Conservation (phyloP, 2,329 filamentous ascomycete genomes). For the Colletotrichum sp. region DNA sequence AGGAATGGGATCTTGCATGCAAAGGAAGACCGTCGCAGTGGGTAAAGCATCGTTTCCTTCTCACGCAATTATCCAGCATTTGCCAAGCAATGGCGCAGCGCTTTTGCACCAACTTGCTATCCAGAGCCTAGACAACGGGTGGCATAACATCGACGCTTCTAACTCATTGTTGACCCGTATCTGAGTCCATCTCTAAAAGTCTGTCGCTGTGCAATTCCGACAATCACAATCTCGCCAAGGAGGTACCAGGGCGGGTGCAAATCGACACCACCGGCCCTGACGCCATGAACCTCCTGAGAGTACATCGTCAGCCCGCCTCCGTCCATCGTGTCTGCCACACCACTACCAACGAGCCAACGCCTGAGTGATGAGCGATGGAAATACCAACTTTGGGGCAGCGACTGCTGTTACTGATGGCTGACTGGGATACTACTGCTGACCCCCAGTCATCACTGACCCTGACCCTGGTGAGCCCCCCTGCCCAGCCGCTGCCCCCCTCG, state of each 20-base stretch:
- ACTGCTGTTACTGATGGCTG: not conserved
- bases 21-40: not conserved
- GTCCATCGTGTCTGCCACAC: not conserved
- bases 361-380: not conserved
- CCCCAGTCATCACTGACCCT: not conserved
- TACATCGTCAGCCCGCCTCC: not conserved
- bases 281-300: not conserved
- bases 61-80: not conserved
- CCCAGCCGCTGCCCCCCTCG: constrained; percentile 13
- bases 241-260: not conserved
- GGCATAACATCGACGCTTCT: not conserved
- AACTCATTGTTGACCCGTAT: not conserved
- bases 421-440: not conserved
- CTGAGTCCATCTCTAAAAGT: not conserved
- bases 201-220: not conserved
- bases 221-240: not conserved
- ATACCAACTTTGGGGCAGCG: not conserved
- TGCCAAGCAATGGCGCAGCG: not conserved
- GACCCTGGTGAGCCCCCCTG: constrained; percentile 9
- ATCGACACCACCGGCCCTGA: not conserved
- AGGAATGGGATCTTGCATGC: not conserved
- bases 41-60: not conserved
- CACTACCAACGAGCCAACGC: not conserved
- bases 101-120: not conserved
- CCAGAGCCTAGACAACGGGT: not conserved